Evolutionary conservation across 1,284 basidiomycete genomes (phyloP), one percentile per base, ranked within the genome.

Genomic region (Cutaneotrichosporon sp.): DNA sequence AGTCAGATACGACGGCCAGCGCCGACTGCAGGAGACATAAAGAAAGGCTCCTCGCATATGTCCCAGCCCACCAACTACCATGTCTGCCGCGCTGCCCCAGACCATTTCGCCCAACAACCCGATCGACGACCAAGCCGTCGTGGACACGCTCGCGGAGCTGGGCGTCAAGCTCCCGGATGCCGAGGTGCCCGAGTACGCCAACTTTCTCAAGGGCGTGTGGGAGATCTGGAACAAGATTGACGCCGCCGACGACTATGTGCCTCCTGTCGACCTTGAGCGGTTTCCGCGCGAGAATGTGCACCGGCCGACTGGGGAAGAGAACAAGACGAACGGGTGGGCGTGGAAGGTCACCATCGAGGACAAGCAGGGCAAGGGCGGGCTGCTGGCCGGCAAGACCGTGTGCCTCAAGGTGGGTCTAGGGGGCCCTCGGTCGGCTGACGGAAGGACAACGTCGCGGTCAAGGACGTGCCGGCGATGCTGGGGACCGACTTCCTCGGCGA

Each of bases 391-490:
- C 20, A 69, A 68, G 69, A 72, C 68, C 6, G 61, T 74, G n/a
- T 68, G 66, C 24, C 54, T 74, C 25, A 74, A 72, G 69, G 69
- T 71, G n/a, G n/a, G n/a, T 25, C n/a, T n/a, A n/a, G n/a, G n/a
- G n/a, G n/a, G n/a, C n/a, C n/a, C n/a, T n/a, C n/a, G n/a, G n/a
- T n/a, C n/a, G 36, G 33, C 47, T 60, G 16, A 60, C 45, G 13
- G 16, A 53, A 68, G 68, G 69, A 71, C 57, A 74, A 71, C 8
- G 63, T 74, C 18, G 62, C 64, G 7, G 54, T 74, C 29, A 68
- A 68, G 13, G 71, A 65, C 2, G 72, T 74, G 3, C 72, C 72
- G 0, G 63, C 69, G 8, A 62, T 73, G 14, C 65, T 74, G 16
- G 72, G 72, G 5, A 74, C 72, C 4, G 61, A 73, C 60, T 67